Percentiles rank a stretch among this genome's conserved stretches.
Evolutionary conservation across 1,284 basidiomycete genomes (phyloP).

Genomic region (Laetiporus sulphureus): DNA sequence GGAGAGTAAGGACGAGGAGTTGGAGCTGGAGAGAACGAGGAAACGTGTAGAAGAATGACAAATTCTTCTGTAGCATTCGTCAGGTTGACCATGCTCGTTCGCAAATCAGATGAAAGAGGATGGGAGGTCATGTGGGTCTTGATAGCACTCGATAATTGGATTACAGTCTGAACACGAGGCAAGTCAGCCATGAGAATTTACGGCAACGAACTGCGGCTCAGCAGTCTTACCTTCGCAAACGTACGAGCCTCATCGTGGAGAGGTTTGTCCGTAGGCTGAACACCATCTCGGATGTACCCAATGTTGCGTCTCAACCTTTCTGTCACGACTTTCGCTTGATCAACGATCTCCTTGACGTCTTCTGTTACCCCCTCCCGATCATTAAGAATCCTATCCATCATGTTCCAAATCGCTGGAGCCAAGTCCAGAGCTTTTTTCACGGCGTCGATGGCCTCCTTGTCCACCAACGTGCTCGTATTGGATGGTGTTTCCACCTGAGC

Average conservation of each 20-base stretch:
- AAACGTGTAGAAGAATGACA: slow-evolving; percentile 70
- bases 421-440: slow-evolving; percentile 62
- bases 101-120: slow-evolving; percentile 49
- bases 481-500: slow-evolving; percentile 38
- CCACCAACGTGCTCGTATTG: slow-evolving; percentile 51
- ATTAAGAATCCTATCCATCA: slow-evolving; percentile 55
- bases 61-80: slow-evolving; percentile 76
- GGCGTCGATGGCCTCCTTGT: slow-evolving; percentile 63
- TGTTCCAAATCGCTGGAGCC: slow-evolving; percentile 67
- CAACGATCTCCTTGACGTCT: slow-evolving; percentile 44
- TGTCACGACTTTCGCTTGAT: slow-evolving; percentile 52
- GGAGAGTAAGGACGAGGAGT: slow-evolving; percentile 49
- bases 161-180: slow-evolving; percentile 48
- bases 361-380: slow-evolving; percentile 34
- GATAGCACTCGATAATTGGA: slow-evolving; percentile 59
- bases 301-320: slow-evolving; percentile 49
- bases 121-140: slow-evolving; percentile 51
- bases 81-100: slow-evolving; percentile 62
- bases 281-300: slow-evolving; percentile 40
- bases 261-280: slow-evolving; percentile 39
- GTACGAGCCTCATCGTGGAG: slow-evolving; percentile 65
- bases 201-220: neutral
- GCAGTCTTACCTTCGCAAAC: slow-evolving; percentile 58
- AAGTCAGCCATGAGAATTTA: slow-evolving; percentile 4
- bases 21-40: slow-evolving; percentile 61